A percentile compares a stretch with the other conserved stretches of the same genome.
These are phyloP conservation scores for Botrytis paeoniae DNA, from an alignment of 2,329 filamentous ascomycete species.

Conservation along the genomic window DNA sequence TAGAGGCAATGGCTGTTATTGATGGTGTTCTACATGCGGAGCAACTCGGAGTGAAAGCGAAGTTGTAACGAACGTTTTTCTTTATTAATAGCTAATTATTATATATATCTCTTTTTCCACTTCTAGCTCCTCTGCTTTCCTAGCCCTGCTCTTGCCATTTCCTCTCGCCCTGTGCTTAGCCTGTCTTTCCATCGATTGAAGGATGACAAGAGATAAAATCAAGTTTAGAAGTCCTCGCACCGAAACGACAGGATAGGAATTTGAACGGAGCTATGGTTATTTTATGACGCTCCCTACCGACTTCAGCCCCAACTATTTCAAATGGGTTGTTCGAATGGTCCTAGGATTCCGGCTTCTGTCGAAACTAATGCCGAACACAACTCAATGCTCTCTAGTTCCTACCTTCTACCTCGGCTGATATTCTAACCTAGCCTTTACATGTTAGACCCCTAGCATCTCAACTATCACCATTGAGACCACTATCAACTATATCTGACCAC, in stretches of 20 bases:
- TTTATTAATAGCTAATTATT: not conserved
- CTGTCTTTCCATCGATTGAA: not conserved
- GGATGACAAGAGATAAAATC: not conserved
- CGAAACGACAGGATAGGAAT: not conserved
- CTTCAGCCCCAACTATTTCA: not conserved
- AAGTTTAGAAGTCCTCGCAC: not conserved
- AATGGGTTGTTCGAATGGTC: not conserved
- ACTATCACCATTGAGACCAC: rapidly evolving
- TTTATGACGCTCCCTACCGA: too few species aligned
- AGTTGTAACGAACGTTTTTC: not conserved
- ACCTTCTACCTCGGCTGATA: too few species aligned
- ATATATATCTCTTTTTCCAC: not conserved
- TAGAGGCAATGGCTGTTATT: not conserved
- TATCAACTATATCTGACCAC: not conserved
- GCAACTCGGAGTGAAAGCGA: not conserved
- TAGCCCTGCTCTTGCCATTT: not conserved
- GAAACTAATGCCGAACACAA: too few species aligned
- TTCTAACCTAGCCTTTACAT: too few species aligned
- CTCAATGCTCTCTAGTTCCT: too few species aligned
- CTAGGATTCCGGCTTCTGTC: not conserved
- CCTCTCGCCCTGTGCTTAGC: not conserved
- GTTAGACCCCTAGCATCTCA: not conserved
- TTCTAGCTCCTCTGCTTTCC: not conserved
- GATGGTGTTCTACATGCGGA: not conserved
- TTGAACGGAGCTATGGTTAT: not conserved